Evolutionary conservation across 305 asterid genomes (phyloP), one percentile per base, ranked within the genome.

Genomic region (Fraxinus velutina): DNA sequence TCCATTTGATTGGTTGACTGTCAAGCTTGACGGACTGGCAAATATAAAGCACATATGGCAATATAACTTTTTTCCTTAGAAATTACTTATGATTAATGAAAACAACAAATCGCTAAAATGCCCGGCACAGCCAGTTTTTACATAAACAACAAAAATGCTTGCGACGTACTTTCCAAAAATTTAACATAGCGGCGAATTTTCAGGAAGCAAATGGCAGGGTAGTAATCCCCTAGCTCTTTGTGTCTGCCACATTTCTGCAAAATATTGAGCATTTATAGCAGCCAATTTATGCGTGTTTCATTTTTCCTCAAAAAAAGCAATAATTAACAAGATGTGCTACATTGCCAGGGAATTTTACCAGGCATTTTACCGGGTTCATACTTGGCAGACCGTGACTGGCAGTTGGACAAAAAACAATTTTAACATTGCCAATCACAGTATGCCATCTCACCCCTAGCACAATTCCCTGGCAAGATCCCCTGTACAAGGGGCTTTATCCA

Each of bases 261-360:
- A 80, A 57, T 29, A 77, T 36, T 78, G 71, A 27, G 57, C 72
- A 62, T 73, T 60, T 64, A 75, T 27, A 30, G 78, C 80, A 68
- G 30, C 82, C 24, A 78, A 75, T 75, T 72, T 36, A 22, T 27
- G 76, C 42, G 33, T 78, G 55, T 85, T 64, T 34, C 70, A 22
- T 19, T 17, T 32, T 83, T 60, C 15, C 34, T 39, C 37, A 39
- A 75, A 57, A 44, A 76, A 71, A 5, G 62, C 24, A 55, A 55
- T 55, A 55, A 55, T 17, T 17, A 44, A 44, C 4, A 12, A 44
- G 55, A 44, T 44, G 55, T 44, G 55, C 57, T 47, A 47, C 57
- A 47, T 47, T 47, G 57, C 19, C 57, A 47, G 57, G 57, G 57
- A 47, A 13, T 47, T 47, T 47, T 47, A 47, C 57, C 19, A 13